A percentile compares a stretch with the other conserved stretches of the same genome.
phyloP scores from a whole-genome alignment of 1,284 basidiomycete species.

The Ceratobasidium theobromae region DNA sequence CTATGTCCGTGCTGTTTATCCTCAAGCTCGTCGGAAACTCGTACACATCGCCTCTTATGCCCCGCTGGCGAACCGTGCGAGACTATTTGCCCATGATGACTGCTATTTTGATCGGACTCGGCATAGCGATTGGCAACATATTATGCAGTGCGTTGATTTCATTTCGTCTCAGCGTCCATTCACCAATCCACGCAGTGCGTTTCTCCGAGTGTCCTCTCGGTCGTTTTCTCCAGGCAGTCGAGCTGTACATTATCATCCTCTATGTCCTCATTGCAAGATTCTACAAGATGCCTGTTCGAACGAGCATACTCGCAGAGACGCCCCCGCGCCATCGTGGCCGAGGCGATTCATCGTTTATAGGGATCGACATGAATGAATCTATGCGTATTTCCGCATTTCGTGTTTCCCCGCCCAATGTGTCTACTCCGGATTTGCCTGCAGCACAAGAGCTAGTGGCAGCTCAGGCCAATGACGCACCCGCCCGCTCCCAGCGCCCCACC shows the following conservation, averaged over 20 bases:
- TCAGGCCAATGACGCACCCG: slow-evolving; percentile 5
- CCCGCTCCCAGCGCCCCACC: slow-evolving; percentile 1
- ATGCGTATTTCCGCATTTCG: slow-evolving; percentile 34
- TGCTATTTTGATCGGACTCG: slow-evolving; percentile 55
- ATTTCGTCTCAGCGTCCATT: slow-evolving; percentile 31
- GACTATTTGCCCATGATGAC: slow-evolving; percentile 56
- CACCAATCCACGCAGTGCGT: slow-evolving; percentile 49
- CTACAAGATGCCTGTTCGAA: slow-evolving; percentile 7
- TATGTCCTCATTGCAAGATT: slow-evolving; percentile 50
- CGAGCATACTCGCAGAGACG: slow-evolving; percentile 13
- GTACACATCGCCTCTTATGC: slow-evolving; percentile 47
- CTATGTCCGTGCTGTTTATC: slow-evolving; percentile 59
- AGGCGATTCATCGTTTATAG: slow-evolving; percentile 29
- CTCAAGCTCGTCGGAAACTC: slow-evolving; percentile 64
- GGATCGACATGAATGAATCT: slow-evolving; percentile 26
- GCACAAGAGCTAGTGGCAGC: slow-evolving; percentile 17
- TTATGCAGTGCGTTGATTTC: slow-evolving; percentile 54
- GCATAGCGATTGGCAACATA: slow-evolving; percentile 58
- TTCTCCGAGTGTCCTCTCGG: slow-evolving; percentile 70
- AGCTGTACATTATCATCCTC: slow-evolving; percentile 63
- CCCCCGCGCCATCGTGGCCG: slow-evolving; percentile 8
- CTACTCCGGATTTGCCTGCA: slow-evolving; percentile 14
- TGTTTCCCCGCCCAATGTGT: slow-evolving; percentile 28
- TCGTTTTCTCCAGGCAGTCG: slow-evolving; percentile 66
- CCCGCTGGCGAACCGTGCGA: slow-evolving; percentile 51